Conservation (phyloP, 2,329 filamentous ascomycete species). For the Cladorrhinum sp. region DNA sequence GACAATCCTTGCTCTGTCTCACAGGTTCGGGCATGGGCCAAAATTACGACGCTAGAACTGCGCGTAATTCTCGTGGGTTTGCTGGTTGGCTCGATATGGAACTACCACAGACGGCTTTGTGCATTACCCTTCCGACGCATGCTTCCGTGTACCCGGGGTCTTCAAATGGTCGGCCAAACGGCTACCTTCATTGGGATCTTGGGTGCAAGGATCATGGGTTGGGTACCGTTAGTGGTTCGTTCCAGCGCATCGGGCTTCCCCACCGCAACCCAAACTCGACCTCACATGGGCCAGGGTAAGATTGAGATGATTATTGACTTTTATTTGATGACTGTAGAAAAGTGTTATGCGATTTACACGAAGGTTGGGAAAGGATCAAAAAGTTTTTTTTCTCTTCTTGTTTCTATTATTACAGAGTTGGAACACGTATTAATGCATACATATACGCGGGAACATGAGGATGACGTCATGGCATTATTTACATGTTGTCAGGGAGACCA, state of each 20-base stretch:
- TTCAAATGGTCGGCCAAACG: not conserved
- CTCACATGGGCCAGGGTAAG: not conserved
- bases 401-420: no score
- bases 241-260: not conserved
- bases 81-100: not conserved
- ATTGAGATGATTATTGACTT: not conserved
- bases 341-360: no score
- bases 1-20: not conserved
- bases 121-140: not conserved
- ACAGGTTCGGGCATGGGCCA: not conserved
- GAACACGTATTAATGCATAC: no score
- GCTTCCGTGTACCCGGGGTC: not conserved
- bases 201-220: not conserved
- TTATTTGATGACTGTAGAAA: not conserved
- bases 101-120: not conserved
- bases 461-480: slow-evolving; percentile 1
- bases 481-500: not conserved
- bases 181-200: not conserved
- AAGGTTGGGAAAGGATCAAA: no score
- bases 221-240: not conserved
- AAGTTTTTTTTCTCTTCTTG: no score
- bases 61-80: not conserved
- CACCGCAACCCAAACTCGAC: not conserved
- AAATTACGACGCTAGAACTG: slow-evolving; percentile 4
- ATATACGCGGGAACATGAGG: not conserved